These are phyloP conservation scores for Pseudogymnoascus sp. DNA, from an alignment of 2,329 filamentous ascomycete genomes.

Conservation along the genomic window DNA sequence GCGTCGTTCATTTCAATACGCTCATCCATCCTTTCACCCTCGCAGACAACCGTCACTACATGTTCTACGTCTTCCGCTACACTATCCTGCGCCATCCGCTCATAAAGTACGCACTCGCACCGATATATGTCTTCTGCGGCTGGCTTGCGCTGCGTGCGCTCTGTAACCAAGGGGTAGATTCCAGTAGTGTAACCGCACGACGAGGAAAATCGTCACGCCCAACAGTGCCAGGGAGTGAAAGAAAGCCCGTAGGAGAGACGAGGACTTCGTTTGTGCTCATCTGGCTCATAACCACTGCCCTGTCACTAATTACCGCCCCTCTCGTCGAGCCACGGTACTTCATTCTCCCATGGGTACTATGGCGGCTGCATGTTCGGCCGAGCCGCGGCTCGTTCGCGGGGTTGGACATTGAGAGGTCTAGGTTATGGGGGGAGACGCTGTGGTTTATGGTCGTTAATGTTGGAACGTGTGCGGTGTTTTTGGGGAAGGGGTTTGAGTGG, in stretches of 20 bases:
- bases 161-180: constrained; percentile 36
- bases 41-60: constrained; percentile 93
- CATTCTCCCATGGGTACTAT: constrained; percentile 90
- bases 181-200: constrained; percentile 17
- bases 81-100: constrained; percentile 59
- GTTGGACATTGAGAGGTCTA: not conserved
- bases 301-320: constrained; percentile 80
- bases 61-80: constrained; percentile 91
- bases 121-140: constrained; percentile 62
- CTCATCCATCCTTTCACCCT: constrained; percentile 92
- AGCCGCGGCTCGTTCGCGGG: constrained; percentile 11
- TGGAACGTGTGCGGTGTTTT: constrained; percentile 63
- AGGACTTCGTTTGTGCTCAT: constrained; percentile 47
- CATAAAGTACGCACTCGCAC: constrained; percentile 59
- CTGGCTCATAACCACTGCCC: constrained; percentile 58
- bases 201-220: not conserved
- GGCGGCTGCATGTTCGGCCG: constrained; percentile 68
- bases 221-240: constrained; percentile 14
- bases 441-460: constrained; percentile 63
- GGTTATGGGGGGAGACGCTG: constrained; percentile 52
- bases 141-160: constrained; percentile 55
- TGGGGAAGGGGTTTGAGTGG: constrained; percentile 61
- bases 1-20: constrained; percentile 71
- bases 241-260: constrained; percentile 20
- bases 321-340: constrained; percentile 95